Conservation (phyloP, 2,329 filamentous ascomycete genomes). For the Coleophoma cylindrospora region DNA sequence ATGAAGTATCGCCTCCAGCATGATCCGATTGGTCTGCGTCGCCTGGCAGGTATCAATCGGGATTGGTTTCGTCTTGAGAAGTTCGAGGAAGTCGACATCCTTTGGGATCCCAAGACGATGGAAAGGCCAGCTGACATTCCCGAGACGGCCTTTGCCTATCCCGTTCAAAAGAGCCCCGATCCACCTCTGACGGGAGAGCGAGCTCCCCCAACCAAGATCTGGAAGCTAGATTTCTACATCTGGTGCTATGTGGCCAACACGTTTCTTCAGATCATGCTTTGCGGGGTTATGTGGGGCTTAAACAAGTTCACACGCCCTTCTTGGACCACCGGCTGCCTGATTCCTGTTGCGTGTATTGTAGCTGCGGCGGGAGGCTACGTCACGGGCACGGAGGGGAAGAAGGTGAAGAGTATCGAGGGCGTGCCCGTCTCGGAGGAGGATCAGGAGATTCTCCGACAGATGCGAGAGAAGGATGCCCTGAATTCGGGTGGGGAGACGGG, state of each 20-base stretch:
- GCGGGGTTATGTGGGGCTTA: slow-evolving; percentile 13
- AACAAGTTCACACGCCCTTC: slow-evolving; percentile 8
- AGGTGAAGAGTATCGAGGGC: no score
- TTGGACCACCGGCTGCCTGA: slow-evolving; percentile 8
- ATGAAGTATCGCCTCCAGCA: slow-evolving; percentile 51
- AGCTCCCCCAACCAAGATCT: not conserved
- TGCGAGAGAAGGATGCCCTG: no score
- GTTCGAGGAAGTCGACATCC: not conserved
- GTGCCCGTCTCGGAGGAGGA: no score
- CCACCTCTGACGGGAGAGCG: not conserved
- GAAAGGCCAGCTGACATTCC: not conserved
- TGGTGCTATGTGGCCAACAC: slow-evolving; percentile 26
- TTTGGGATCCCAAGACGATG: not conserved
- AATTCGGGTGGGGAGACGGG: no score
- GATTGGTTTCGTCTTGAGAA: not conserved
- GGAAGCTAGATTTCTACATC: slow-evolving; percentile 8
- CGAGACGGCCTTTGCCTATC: not conserved
- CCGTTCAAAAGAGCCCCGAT: no score
- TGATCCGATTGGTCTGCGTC: slow-evolving; percentile 49
- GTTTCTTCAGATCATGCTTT: slow-evolving; percentile 25
- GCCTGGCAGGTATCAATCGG: slow-evolving; percentile 37
- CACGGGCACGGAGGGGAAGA: no score
- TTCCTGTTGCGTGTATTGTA: no score
- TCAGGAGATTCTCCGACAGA: no score
- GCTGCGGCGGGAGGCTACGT: no score